Evolutionary conservation across 306 rosid genomes (phyloP).

Genomic region (Carpinus viminea): DNA sequence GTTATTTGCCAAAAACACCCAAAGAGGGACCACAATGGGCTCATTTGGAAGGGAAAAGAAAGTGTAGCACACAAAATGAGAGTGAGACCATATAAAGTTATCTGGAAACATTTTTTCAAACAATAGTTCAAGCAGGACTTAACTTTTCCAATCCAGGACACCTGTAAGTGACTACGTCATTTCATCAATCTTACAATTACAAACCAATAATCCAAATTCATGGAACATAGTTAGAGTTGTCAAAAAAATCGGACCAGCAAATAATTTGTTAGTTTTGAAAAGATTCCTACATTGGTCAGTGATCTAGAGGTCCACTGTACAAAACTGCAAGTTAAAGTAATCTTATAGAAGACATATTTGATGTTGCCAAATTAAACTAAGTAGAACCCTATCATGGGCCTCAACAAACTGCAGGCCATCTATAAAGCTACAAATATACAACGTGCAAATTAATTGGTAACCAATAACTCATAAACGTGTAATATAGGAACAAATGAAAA

Average conservation of each 20-base stretch:
- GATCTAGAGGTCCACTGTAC: background rate
- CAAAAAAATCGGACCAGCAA: background rate
- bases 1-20: background rate
- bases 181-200: too few species aligned
- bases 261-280: constrained; percentile 1
- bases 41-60: background rate
- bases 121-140: background rate
- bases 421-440: background rate
- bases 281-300: background rate
- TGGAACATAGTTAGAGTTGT: background rate
- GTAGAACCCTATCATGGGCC: background rate
- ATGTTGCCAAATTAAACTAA: background rate
- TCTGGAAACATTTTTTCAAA: constrained; percentile 1
- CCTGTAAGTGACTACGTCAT: too few species aligned
- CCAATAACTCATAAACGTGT: background rate
- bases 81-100: background rate
- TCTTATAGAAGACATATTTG: background rate
- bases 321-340: background rate
- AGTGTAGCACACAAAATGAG: background rate
- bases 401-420: background rate
- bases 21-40: background rate
- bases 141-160: background rate
- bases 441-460: background rate
- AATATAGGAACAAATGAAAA: background rate
- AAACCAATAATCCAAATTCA: background rate